Conservation (phyloP, 805 yeast species). For the Teunomyces tritomae region DNA sequence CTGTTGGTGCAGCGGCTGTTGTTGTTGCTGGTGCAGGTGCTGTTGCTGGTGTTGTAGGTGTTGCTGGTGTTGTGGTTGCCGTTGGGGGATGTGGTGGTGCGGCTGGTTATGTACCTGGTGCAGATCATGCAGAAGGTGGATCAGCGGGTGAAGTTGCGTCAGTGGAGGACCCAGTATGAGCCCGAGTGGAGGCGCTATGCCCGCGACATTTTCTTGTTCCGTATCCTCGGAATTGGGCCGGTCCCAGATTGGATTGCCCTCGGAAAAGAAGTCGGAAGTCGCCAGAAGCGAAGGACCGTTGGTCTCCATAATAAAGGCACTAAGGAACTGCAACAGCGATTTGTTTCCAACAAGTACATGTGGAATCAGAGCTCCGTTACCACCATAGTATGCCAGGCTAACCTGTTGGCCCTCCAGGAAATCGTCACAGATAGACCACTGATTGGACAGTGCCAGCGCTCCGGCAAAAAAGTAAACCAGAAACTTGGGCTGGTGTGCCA, state of each 20-base stretch:
- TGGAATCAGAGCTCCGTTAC: constrained; percentile 61
- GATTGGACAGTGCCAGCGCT: constrained; percentile 51
- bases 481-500: constrained; percentile 68
- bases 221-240: neutral
- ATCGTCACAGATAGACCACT: constrained; percentile 82
- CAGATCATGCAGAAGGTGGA: no score
- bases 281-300: constrained; percentile 13
- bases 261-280: constrained; percentile 3
- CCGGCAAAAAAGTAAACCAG: constrained; percentile 71
- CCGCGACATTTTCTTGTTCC: neutral
- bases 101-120: no score
- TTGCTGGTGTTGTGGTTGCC: neutral
- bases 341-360: constrained; percentile 64
- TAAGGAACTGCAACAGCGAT: constrained; percentile 50
- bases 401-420: constrained; percentile 84
- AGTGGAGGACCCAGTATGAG: no score
- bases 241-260: neutral
- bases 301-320: constrained; percentile 50
- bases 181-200: neutral
- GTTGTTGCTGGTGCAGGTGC: constrained; percentile 8
- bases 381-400: constrained; percentile 56
- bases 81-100: constrained; percentile 4
- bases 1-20: constrained; percentile 15
- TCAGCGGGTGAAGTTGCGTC: no score
- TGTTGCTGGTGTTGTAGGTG: neutral